Percentiles rank a stretch among this genome's conserved stretches.
phyloP scores from a whole-genome alignment of 495 filamentous ascomycete genomes.

The Xylaria bambusicola region DNA sequence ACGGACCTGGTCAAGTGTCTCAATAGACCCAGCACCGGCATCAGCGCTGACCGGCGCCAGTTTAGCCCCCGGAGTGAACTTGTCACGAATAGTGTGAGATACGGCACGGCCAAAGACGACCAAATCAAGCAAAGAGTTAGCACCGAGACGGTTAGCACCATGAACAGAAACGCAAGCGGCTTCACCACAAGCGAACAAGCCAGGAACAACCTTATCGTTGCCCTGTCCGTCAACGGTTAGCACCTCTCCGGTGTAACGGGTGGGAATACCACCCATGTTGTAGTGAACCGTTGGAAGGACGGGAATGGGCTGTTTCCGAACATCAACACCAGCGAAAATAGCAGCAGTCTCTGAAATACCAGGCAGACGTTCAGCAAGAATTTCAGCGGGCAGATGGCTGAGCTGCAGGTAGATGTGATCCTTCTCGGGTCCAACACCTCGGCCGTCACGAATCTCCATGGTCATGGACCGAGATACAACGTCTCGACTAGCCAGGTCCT shows the following conservation, averaged over 20 bases:
- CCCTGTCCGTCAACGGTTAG: conserved; percentile 79
- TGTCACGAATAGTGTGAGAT: conserved; percentile 92
- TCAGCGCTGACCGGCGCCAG: conserved; percentile 76
- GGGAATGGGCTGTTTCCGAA: conserved; percentile 93
- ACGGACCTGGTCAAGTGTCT: conserved; percentile 81
- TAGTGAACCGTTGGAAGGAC: conserved; percentile 98
- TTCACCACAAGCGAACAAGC: conserved; percentile 95
- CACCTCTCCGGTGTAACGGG: conserved; percentile 94
- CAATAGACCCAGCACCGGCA: conserved; percentile 83
- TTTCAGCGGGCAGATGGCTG: conserved; percentile 85
- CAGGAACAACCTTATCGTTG: conserved; percentile 89
- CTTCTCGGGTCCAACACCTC: conserved; percentile 93
- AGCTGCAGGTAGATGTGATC: conserved; percentile 98
- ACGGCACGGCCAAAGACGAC: conserved; percentile 97
- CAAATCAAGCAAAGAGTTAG: conserved; percentile 96
- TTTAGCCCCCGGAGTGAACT: conserved; percentile 74
- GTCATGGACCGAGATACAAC: conserved; percentile 97
- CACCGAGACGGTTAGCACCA: conserved; percentile 94
- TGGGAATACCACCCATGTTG: conserved; percentile 99
- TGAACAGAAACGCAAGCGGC: conserved; percentile 96
- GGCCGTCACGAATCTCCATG: conserved; percentile 93
- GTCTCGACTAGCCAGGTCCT: conserved; percentile 92
- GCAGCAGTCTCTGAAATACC: conserved; percentile 98
- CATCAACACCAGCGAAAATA: conserved; percentile 95
- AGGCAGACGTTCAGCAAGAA: conserved; percentile 93